Conservation (phyloP, 1,284 basidiomycete genomes). For the Chalciporus piperatoides region DNA sequence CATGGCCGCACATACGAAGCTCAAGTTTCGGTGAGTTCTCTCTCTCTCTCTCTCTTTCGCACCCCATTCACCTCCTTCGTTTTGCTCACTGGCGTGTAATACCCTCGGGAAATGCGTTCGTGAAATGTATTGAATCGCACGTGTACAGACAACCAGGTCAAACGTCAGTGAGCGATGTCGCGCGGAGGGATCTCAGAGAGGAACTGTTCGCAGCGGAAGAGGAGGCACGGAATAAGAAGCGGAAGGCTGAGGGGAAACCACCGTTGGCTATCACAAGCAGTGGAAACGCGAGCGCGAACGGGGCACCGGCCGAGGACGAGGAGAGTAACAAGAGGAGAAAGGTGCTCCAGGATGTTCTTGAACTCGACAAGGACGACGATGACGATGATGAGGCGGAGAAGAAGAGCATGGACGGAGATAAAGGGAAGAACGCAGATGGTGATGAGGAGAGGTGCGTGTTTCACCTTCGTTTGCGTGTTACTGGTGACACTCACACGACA, state of each 20-base stretch:
- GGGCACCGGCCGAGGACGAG: conserved; percentile 47
- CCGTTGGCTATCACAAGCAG: conserved; percentile 38
- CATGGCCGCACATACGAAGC: conserved; percentile 90
- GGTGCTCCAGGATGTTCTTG: conserved; percentile 77
- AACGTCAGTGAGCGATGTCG: conserved; percentile 71
- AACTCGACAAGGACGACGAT: conserved; percentile 84
- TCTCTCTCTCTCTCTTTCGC: neutral
- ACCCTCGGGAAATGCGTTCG: neutral
- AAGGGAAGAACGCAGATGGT: conserved; percentile 38
- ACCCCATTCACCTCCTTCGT: conserved; percentile 4
- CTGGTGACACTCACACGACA: conserved; percentile 15
- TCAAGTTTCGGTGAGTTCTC: conserved; percentile 80
- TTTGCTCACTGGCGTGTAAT: neutral
- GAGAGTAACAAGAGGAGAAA: conserved; percentile 74
- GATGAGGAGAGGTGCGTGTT: conserved; percentile 43
- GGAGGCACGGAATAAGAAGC: conserved; percentile 81
- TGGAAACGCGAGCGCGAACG: conserved; percentile 17
- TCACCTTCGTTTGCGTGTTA: conserved; percentile 4
- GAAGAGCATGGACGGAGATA: conserved; percentile 37
- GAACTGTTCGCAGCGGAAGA: conserved; percentile 82
- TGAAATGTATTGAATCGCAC: too few relatives aligned
- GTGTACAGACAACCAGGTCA: conserved; percentile 74
- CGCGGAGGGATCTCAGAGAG: conserved; percentile 73
- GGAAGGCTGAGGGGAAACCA: conserved; percentile 77
- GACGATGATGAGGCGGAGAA: conserved; percentile 55